These are phyloP conservation scores for Globisporangium cylindrosporum DNA, from an alignment of 352 stramenopile species.

Conservation along the genomic window DNA sequence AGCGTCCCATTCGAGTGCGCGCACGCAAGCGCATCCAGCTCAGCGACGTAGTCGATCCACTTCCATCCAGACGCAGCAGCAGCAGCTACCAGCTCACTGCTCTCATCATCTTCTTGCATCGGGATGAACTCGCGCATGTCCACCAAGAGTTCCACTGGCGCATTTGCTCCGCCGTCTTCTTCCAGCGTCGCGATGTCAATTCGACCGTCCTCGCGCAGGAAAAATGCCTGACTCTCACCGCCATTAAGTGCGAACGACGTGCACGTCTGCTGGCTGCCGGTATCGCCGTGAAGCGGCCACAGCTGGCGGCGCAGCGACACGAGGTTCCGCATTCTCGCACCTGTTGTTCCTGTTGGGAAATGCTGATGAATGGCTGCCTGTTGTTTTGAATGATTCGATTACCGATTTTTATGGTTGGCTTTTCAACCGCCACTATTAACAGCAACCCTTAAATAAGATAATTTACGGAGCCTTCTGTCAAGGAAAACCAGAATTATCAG, in stretches of 20 bases:
- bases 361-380: slow-evolving; percentile 12
- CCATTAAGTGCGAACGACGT: slow-evolving; percentile 33
- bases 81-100: not conserved
- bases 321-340: slow-evolving; percentile 52
- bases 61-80: slow-evolving; percentile 26
- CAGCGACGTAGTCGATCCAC: slow-evolving; percentile 63
- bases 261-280: not conserved
- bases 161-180: slow-evolving; percentile 17
- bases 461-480: too few species aligned
- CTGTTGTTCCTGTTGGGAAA: not conserved
- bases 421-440: too few species aligned
- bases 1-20: slow-evolving; percentile 45
- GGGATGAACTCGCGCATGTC: slow-evolving; percentile 29
- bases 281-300: slow-evolving; percentile 31
- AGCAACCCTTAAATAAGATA: too few species aligned
- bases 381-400: too few species aligned
- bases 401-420: too few species aligned
- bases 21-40: slow-evolving; percentile 61
- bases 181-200: slow-evolving; percentile 31
- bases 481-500: too few species aligned
- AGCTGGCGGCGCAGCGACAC: slow-evolving; percentile 44
- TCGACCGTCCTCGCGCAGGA: slow-evolving; percentile 29
- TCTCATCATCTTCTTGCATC: slow-evolving; percentile 1
- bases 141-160: slow-evolving; percentile 27
- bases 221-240: slow-evolving; percentile 34